These are phyloP conservation scores for Suillus tomentosus DNA, from an alignment of 768 basidiomycete genomes.

Conservation along the genomic window DNA sequence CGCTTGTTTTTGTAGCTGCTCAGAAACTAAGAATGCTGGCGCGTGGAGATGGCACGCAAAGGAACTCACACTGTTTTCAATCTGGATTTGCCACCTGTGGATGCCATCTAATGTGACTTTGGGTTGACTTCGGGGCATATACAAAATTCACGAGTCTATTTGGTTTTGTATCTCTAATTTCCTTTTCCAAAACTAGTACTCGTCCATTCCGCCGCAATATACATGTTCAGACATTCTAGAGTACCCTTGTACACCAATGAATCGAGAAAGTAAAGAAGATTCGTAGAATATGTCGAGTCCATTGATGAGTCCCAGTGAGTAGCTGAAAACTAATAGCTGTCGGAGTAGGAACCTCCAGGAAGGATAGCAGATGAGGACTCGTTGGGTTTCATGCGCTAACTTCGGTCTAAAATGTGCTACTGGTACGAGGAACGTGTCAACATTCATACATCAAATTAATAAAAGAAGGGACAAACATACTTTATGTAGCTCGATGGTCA, in stretches of 20 bases:
- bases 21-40: background rate
- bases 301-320: background rate
- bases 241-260: background rate
- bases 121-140: background rate
- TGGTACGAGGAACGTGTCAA: background rate
- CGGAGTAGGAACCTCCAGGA: background rate
- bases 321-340: background rate
- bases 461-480: background rate
- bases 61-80: constrained; percentile 9
- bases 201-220: background rate
- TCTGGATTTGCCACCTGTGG: constrained; percentile 5
- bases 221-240: background rate
- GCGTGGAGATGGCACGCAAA: background rate
- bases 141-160: constrained; percentile 8
- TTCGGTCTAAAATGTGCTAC: background rate
- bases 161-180: constrained; percentile 8
- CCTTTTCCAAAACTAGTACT: constrained; percentile 3
- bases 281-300: constrained; percentile 7
- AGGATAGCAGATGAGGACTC: background rate
- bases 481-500: constrained; percentile 9
- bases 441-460: background rate
- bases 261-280: background rate
- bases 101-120: constrained; percentile 4
- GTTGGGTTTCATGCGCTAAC: background rate
- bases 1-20: constrained; percentile 75